Base-by-base conservation (phyloP, 2,329 filamentous ascomycete genomes). In the Fusarium domesticum region DNA sequence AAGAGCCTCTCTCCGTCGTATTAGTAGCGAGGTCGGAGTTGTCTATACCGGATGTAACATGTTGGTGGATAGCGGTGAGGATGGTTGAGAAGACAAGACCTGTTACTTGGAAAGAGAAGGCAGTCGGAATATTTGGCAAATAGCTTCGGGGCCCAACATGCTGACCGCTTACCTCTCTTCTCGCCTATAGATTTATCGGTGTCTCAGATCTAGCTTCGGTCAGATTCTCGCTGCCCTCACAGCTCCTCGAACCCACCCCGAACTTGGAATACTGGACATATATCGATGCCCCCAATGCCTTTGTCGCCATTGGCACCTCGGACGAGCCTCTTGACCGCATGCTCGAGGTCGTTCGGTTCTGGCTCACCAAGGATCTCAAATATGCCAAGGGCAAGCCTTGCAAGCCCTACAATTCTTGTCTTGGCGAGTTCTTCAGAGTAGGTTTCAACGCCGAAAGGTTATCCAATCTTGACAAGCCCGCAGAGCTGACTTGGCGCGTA, bases 221-320 rank as follows among this genome's bases (percentile, higher is more conserved):
- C 51, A 87, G 93, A 57, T 98, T 98, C 73, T 97, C 92, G 14
- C 79, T 98, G 39, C 93, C 93, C 17, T 90, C 93, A 39, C 92
- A 97, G 70, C 83, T 98, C 34, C 80, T 98, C 62, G 93, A 98
- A 68, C 93, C 93, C 28, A 95, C 89, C 4, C 93, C 93, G 40
- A 98, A 98, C 67, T 76, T 98, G 64, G 93, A 98, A 73, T 98
- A 97, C 72, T 98, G 93, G 93, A 95, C 95, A 63, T 98, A 98
- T 64, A 77, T 98, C 65, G 93, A 98, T 69, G 82, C 90, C 58
- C 92, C 92, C 17, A 95, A 95, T 68, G 89, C 91, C 37, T 96
- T 98, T 54, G 72, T 82, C 53, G 80, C 79, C 35, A 85, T 85
- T 60, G 93, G 92, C 59, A 92, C 92, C 59, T 93, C 92, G 15